These are phyloP conservation scores for Penicillium arizonense DNA, from an alignment of 495 filamentous ascomycete species.

Conservation along the genomic window DNA sequence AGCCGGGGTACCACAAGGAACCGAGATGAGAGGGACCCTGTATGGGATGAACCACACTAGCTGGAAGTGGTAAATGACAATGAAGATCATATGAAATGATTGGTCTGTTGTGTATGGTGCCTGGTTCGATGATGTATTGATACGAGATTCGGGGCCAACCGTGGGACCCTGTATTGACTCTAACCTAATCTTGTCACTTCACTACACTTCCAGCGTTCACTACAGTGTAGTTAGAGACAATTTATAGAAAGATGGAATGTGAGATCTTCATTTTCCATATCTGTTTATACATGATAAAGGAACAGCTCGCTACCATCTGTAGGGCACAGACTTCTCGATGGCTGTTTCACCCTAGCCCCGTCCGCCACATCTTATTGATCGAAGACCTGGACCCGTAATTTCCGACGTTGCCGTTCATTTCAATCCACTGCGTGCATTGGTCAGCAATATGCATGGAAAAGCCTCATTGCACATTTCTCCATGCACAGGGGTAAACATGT, in stretches of 20 bases:
- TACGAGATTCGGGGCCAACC: too few relatives aligned
- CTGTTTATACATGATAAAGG: neutral
- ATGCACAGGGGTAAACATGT: neutral
- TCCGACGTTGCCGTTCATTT: constrained; percentile 7
- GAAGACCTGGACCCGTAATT: constrained; percentile 1
- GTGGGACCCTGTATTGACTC: too few relatives aligned
- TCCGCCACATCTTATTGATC: constrained; percentile 8
- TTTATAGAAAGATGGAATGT: too few relatives aligned
- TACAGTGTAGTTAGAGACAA: too few relatives aligned
- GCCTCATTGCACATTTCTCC: neutral
- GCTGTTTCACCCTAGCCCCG: constrained; percentile 7
- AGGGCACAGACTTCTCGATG: constrained; percentile 3
- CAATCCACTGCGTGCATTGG: neutral
- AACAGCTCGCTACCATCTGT: neutral
- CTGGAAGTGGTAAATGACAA: neutral
- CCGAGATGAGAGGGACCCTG: constrained; percentile 9
- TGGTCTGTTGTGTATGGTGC: neutral
- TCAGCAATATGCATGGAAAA: neutral
- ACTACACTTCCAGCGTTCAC: too few relatives aligned
- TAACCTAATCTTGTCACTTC: too few relatives aligned
- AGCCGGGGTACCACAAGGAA: constrained; percentile 8
- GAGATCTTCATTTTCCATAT: too few relatives aligned
- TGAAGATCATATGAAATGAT: neutral
- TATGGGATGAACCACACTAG: neutral
- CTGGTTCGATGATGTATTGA: too few relatives aligned